Conservation (phyloP, 768 basidiomycete genomes). For the Cyclocybe cylindracea region DNA sequence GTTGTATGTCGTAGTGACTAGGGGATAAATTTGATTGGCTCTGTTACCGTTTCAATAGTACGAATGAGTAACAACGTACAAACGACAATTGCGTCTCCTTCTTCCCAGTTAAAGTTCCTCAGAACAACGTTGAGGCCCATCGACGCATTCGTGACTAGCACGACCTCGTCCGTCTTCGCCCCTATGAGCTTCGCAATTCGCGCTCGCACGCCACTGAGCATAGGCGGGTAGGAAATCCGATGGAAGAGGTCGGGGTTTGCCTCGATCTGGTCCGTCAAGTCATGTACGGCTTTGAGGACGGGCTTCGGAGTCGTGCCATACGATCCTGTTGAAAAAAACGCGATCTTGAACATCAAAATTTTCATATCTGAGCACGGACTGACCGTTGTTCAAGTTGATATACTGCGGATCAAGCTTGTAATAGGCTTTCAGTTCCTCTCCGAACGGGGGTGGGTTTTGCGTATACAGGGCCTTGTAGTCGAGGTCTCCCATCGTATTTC, state of each 20-base stretch:
- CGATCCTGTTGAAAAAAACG: slow-evolving; percentile 40
- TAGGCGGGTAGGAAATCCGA: slow-evolving; percentile 31
- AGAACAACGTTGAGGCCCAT: slow-evolving; percentile 68
- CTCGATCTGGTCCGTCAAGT: slow-evolving; percentile 45
- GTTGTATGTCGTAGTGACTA: slow-evolving; percentile 48
- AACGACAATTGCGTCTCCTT: slow-evolving; percentile 65
- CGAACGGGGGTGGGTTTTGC: too few species aligned
- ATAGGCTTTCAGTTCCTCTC: too few species aligned
- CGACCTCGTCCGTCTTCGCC: slow-evolving; percentile 53
- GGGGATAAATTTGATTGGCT: background rate
- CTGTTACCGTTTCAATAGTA: background rate
- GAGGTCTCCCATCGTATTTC: too few species aligned
- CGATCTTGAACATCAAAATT: background rate
- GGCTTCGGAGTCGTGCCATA: slow-evolving; percentile 58
- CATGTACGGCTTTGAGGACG: slow-evolving; percentile 45
- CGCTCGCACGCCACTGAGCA: slow-evolving; percentile 40
- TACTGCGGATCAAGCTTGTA: slow-evolving; percentile 50
- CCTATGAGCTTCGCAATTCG: slow-evolving; percentile 55
- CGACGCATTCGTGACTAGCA: slow-evolving; percentile 62
- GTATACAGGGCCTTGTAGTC: too few species aligned
- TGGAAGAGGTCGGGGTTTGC: slow-evolving; percentile 60
- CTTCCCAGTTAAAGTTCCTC: slow-evolving; percentile 65
- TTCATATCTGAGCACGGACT: background rate
- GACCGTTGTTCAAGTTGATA: slow-evolving; percentile 68
- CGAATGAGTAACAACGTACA: slow-evolving; percentile 42